phyloP scores from a whole-genome alignment of 768 basidiomycete species.

The Mycena rebaudengoi region DNA sequence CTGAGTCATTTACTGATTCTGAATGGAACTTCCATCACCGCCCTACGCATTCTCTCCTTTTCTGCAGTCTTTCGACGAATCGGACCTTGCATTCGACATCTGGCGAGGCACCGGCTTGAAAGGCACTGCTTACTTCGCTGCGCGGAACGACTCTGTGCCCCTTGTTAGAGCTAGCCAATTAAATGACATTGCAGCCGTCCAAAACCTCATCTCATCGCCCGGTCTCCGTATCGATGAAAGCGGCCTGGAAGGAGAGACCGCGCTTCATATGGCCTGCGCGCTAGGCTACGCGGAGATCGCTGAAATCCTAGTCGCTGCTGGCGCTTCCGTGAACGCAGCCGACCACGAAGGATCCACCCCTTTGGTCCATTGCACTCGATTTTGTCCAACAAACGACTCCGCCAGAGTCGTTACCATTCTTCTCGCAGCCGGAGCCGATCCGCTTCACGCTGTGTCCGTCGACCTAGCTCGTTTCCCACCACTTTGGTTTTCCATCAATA shows the following conservation, averaged over 20 bases:
- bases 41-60: too few species aligned
- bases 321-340: neutral
- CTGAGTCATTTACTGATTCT: too few species aligned
- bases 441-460: neutral
- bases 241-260: neutral
- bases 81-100: neutral
- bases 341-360: neutral
- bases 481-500: constrained; percentile 27
- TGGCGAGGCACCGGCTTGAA: neutral
- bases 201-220: neutral
- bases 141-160: neutral
- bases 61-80: neutral
- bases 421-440: neutral
- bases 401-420: neutral
- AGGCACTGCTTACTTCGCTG: neutral
- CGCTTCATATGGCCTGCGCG: neutral
- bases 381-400: neutral
- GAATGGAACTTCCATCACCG: too few species aligned
- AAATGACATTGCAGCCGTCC: neutral
- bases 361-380: neutral
- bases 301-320: neutral
- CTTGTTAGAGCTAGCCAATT: neutral
- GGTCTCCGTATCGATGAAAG: neutral
- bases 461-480: neutral
- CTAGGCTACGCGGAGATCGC: neutral